Percentiles rank a stretch among this genome's conserved stretches.
Conservation (phyloP, 1,139 yeast genomes). For the Yamadazyma conglobata region DNA sequence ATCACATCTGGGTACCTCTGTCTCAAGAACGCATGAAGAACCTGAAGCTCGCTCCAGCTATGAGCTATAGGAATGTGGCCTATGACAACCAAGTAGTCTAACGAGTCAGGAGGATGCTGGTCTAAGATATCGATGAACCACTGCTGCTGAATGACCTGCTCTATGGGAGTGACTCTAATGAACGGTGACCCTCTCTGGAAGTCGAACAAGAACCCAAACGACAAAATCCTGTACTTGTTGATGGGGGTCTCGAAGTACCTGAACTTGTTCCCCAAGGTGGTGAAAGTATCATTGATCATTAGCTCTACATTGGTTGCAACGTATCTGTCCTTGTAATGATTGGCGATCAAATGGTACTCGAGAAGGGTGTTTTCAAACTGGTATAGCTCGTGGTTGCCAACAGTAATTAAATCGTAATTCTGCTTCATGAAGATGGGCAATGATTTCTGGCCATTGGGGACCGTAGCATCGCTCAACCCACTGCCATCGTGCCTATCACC, state of each 20-base stretch:
- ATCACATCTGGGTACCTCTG: slow-evolving; percentile 53
- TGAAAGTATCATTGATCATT: slow-evolving; percentile 44
- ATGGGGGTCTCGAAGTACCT: slow-evolving; percentile 63
- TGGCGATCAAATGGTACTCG: slow-evolving; percentile 61
- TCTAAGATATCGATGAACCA: slow-evolving; percentile 64
- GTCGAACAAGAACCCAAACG: slow-evolving; percentile 79
- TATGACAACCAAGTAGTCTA: slow-evolving; percentile 67
- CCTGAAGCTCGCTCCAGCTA: slow-evolving; percentile 52
- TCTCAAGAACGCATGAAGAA: slow-evolving; percentile 54
- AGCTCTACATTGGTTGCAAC: slow-evolving; percentile 82
- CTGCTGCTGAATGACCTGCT: slow-evolving; percentile 47
- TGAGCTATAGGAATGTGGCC: slow-evolving; percentile 80
- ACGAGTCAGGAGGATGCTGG: slow-evolving; percentile 34
- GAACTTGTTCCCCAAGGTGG: slow-evolving; percentile 65
- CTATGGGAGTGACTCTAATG: slow-evolving; percentile 64
- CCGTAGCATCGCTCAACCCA: slow-evolving; percentile 78
- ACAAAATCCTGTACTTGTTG: slow-evolving; percentile 50
- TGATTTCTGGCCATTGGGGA: slow-evolving; percentile 64
- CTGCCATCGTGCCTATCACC: slow-evolving; percentile 97
- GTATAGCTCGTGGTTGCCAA: slow-evolving; percentile 93
- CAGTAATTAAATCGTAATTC: slow-evolving; percentile 75
- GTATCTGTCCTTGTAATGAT: slow-evolving; percentile 61
- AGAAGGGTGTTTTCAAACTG: slow-evolving; percentile 59
- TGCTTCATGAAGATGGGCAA: slow-evolving; percentile 60
- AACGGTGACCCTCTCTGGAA: slow-evolving; percentile 60